Evolutionary conservation across 441 rosid genomes (phyloP), one percentile per base, ranked within the genome.

Genomic region (Pelargonium exstipulatum): DNA sequence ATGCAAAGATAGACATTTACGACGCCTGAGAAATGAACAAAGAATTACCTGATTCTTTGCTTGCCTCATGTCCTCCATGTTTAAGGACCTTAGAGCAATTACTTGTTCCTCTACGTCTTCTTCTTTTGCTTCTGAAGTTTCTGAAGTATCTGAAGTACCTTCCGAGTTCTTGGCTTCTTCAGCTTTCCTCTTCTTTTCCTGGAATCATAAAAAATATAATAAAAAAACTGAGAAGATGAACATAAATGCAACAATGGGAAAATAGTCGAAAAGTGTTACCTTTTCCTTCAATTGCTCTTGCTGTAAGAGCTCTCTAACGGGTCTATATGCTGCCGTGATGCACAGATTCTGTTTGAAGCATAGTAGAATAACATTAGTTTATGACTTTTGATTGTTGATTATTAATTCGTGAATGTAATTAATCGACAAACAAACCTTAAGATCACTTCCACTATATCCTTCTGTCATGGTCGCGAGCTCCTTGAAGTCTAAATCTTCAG

Each of bases 401-500:
- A 68, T 18, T 20, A 18, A 64, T 17, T 40, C 22, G 18, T 62
- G 49, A 40, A 51, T 24, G 29, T 61, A 57, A 43, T 4, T 70
- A 69, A 18, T 45, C 5, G 66, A 72, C 60, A 66, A 37, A 62
- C 83, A 77, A 81, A 95, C 99, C 98, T 92, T 95, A 65, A 95
- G 97, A 71, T 95, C 98, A 81, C 99, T 92, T 81, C 98, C 98
- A 62, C 83, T 89, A 43, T 84, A 95, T 26, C 99, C 99, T 77
- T 89, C 98, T 35, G 99, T 90, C 86, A 90, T 81, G 66, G 83
- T 65, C 2, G 93, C 97, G 68, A 95, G 92, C 81, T 92, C 99
- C 58, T 87, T 89, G 69, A 83, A 92, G 71, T 95, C 93, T 0
- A 92, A 83, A 73, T 83, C 85, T 73, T 78, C 98, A 9, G 84